Evolutionary conservation across 2,329 filamentous ascomycete genomes (phyloP), one percentile per base, ranked within the genome.

Genomic region (Talaromyces sp.): DNA sequence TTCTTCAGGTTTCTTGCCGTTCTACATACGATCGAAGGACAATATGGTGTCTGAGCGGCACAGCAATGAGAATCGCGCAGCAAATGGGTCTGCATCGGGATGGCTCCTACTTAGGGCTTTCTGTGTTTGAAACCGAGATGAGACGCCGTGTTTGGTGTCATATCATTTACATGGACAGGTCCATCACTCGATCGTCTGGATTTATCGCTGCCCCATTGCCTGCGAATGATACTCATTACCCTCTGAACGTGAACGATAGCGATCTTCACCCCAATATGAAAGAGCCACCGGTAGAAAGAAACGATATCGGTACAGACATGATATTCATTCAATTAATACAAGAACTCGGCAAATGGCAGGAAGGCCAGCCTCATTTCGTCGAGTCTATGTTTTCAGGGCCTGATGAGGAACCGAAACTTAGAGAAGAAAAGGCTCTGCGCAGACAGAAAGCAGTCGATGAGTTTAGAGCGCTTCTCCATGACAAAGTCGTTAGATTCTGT

Each of bases 401-500:
- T 62, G 53, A 68, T 49, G 60, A 65, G 17, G 62, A 17, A 69
- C 72, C 1, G 59, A 76, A 1, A 73, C 78, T 36, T 73, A 19
- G 29, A 56, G 53, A 56, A 40, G 34, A 58, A 5, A 56, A 47
- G 29, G 3, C 38, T n/a, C 51, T 49, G 40, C 36, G 40, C 49
- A 58, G 53, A 45, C 51, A 36, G 17, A 36, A 58, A 27, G 61
- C 51, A 22, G 53, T 88, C 17, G 79, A 86, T 51, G 78, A 83
- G 3, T 78, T 85, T 29, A 84, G 85, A 64, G 78, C 81, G 34
- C 80, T 79, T 17, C 77, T 88, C 8, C 84, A 88, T 69, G 75
- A 82, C 45, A 83, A 82, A 63, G 86, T 87, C 69, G 76, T 88
- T n/a, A 77, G 78, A 47, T 80, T 87, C 65, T 83, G 83, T 62